Evolutionary conservation across 1,139 yeast genomes (phyloP).

Genomic region (Zygosaccharomyces pseudobailii): DNA sequence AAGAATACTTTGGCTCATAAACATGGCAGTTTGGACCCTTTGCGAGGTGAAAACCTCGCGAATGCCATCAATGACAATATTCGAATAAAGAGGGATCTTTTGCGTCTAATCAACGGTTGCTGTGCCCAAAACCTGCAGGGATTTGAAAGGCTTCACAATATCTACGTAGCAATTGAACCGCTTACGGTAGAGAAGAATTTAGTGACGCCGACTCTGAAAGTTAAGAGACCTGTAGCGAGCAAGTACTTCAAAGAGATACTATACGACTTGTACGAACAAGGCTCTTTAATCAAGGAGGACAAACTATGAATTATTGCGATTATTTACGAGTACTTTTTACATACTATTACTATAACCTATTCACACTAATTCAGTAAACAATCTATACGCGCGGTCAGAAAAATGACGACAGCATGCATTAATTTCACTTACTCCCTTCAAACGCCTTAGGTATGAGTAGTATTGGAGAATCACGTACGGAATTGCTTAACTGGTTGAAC

Average conservation of each 20-base stretch:
- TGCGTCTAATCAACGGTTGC: slow-evolving; percentile 30
- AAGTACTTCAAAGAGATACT: slow-evolving; percentile 47
- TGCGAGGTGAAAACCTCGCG: slow-evolving; percentile 28
- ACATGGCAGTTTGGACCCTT: slow-evolving; percentile 17
- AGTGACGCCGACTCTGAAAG: slow-evolving; percentile 72
- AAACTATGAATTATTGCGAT: slow-evolving; percentile 3
- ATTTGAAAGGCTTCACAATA: slow-evolving; percentile 64
- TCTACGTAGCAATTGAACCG: slow-evolving; percentile 59
- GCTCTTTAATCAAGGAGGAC: slow-evolving; percentile 30
- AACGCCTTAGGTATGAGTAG: slow-evolving; percentile 21
- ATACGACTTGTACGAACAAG: slow-evolving; percentile 58
- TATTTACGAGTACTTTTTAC: not conserved
- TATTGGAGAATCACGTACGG: slow-evolving; percentile 77
- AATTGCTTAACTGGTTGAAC: slow-evolving; percentile 82
- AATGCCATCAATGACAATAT: slow-evolving; percentile 27
- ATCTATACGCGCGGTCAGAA: not conserved
- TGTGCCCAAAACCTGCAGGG: slow-evolving; percentile 35
- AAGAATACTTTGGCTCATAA: slow-evolving; percentile 17
- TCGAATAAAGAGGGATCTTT: slow-evolving; percentile 23
- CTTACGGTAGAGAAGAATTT: slow-evolving; percentile 58
- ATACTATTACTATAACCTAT: not conserved
- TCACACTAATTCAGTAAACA: not conserved
- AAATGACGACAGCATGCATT: not conserved
- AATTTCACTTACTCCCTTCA: not conserved
- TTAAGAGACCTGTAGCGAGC: slow-evolving; percentile 58